Evolutionary conservation across 306 rosid genomes (phyloP).

Genomic region (Hylodesmum podocarpum): DNA sequence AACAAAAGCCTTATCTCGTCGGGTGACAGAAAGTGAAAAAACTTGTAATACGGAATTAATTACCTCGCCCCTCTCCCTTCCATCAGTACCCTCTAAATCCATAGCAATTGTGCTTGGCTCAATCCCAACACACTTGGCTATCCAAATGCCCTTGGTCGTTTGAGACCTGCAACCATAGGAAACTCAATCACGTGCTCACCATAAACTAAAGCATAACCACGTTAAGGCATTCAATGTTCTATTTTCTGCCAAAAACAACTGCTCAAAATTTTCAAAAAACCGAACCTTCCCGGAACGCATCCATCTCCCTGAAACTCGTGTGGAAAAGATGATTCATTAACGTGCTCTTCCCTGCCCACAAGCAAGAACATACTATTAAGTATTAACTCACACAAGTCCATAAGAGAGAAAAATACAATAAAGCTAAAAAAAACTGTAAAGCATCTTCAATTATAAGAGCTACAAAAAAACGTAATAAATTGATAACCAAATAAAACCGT

Average conservation of each 20-base stretch:
- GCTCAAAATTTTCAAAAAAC: conserved; percentile 8
- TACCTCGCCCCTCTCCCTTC: conserved; percentile 99
- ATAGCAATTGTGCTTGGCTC: conserved; percentile 87
- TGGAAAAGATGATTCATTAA: conserved; percentile 80
- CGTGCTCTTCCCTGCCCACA: conserved; percentile 85
- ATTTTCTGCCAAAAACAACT: not conserved
- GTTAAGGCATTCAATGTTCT: not conserved
- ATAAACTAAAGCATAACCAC: not conserved
- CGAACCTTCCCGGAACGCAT: conserved; percentile 86
- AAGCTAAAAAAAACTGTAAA: not conserved
- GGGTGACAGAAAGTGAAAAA: not conserved
- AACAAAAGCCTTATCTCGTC: not conserved
- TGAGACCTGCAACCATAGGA: conserved; percentile 58
- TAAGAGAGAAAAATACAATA: not conserved
- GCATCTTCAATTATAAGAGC: too few relatives aligned
- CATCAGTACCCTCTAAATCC: conserved; percentile 99
- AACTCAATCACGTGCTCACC: conserved; percentile 13
- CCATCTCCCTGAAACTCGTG: conserved; percentile 91
- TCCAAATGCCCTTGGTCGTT: conserved; percentile 96
- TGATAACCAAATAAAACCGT: not conserved
- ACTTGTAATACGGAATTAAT: not conserved
- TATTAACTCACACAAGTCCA: conserved; percentile 7
- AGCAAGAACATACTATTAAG: not conserved
- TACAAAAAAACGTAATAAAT: too few relatives aligned
- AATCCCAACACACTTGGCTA: conserved; percentile 77